Conservation (phyloP, 2,329 filamentous ascomycete genomes). For the Penicillium rolfsii region DNA sequence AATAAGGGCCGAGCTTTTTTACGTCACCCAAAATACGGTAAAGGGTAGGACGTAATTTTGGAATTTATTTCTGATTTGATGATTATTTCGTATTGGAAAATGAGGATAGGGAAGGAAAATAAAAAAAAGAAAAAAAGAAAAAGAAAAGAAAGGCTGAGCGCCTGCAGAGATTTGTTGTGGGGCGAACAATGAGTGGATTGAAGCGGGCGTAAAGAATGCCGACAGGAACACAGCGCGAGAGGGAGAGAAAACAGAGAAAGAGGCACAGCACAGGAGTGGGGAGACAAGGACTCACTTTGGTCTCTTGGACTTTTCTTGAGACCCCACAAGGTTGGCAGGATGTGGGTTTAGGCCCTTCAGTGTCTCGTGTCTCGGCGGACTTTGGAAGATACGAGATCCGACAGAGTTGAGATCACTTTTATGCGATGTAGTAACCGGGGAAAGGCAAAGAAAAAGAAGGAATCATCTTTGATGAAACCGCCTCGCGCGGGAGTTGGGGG, state of each 20-base stretch:
- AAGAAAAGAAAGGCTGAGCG: conserved; percentile 13
- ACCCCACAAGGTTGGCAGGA: conserved; percentile 22
- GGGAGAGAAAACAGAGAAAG: neutral
- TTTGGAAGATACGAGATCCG: conserved; percentile 4
- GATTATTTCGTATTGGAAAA: conserved; percentile 14
- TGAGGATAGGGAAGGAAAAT: conserved; percentile 9
- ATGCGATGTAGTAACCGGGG: neutral
- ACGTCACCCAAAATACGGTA: conserved; percentile 30
- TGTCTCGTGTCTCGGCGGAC: conserved; percentile 23
- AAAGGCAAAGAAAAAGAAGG: conserved; percentile 13
- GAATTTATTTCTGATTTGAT: conserved; percentile 13
- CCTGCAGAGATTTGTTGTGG: conserved; percentile 33
- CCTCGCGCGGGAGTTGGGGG: conserved; percentile 5
- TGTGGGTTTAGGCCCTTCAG: conserved; percentile 22
- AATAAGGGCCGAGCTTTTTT: conserved; percentile 31
- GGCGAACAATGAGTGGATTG: conserved; percentile 8
- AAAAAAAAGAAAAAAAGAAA: too few species aligned
- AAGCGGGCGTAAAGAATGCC: conserved; percentile 28
- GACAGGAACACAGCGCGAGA: conserved; percentile 18
- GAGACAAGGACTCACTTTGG: neutral
- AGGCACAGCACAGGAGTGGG: conserved; percentile 1
- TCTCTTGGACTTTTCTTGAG: conserved; percentile 18
- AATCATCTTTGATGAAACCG: conserved; percentile 4
- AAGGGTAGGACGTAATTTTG: conserved; percentile 28
- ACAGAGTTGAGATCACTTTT: neutral